Evolutionary conservation across 805 yeast species (phyloP).

Genomic region (Wickerhamomyces ciferrii): DNA sequence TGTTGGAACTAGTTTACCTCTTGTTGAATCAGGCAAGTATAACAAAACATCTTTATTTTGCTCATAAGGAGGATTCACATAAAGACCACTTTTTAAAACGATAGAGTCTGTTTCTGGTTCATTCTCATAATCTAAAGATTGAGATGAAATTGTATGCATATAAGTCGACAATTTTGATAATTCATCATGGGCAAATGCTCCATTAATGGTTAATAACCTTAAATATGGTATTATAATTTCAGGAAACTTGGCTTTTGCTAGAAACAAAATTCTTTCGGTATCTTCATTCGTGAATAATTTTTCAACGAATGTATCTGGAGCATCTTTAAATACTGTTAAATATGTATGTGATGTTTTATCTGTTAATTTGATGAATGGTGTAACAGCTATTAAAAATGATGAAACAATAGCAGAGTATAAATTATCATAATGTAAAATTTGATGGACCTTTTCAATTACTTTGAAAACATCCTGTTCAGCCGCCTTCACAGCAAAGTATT

Average conservation of each 20-base stretch:
- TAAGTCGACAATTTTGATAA: constrained; percentile 56
- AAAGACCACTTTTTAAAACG: constrained; percentile 39
- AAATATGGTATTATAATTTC: constrained; percentile 54
- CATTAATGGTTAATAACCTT: constrained; percentile 54
- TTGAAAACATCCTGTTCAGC: constrained; percentile 39
- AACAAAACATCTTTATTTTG: constrained; percentile 36
- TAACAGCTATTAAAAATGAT: constrained; percentile 27
- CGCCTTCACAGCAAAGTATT: constrained; percentile 22
- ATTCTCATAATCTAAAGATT: constrained; percentile 36
- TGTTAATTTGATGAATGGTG: constrained; percentile 44
- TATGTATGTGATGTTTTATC: constrained; percentile 25
- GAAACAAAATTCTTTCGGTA: constrained; percentile 26
- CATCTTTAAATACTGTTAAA: constrained; percentile 21
- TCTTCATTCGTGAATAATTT: constrained; percentile 28
- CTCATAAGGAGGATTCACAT: constrained; percentile 55
- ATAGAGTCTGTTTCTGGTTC: constrained; percentile 49
- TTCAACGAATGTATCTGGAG: constrained; percentile 34
- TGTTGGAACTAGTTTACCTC: constrained; percentile 64
- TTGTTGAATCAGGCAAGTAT: constrained; percentile 50
- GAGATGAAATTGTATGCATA: constrained; percentile 40
- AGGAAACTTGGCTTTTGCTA: constrained; percentile 76
- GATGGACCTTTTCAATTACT: constrained; percentile 35
- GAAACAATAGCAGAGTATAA: constrained; percentile 41
- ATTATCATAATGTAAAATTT: constrained; percentile 41
- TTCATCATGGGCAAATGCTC: constrained; percentile 62